Evolutionary conservation across 176 grass and related monocot genomes (phyloP).

Genomic region (Ensete ventricosum): DNA sequence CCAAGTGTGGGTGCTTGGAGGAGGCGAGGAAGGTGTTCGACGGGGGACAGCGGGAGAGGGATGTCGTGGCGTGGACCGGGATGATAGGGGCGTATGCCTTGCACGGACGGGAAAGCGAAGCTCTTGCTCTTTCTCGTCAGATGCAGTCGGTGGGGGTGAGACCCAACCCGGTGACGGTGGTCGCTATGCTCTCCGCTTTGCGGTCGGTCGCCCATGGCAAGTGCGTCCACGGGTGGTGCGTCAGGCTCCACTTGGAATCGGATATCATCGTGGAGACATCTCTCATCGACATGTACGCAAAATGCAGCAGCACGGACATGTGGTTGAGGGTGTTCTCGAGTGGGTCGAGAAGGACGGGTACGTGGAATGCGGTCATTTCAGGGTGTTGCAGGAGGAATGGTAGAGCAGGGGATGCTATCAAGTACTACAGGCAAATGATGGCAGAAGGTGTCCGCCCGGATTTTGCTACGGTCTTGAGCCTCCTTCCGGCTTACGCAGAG

Average conservation of each 20-base stretch:
- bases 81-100: slow-evolving; percentile 41
- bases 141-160: slow-evolving; percentile 29
- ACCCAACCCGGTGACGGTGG: slow-evolving; percentile 67
- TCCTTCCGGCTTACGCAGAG: slow-evolving; percentile 51
- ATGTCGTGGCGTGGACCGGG: slow-evolving; percentile 55
- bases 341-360: slow-evolving; percentile 36
- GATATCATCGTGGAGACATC: slow-evolving; percentile 50
- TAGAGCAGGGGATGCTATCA: slow-evolving; percentile 25
- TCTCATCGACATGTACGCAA: slow-evolving; percentile 40
- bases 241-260: slow-evolving; percentile 32
- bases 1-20: slow-evolving; percentile 44
- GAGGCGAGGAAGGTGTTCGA: slow-evolving; percentile 44
- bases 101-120: slow-evolving; percentile 18
- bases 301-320: slow-evolving; percentile 23
- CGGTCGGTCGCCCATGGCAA: slow-evolving; percentile 28
- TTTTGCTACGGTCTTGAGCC: slow-evolving; percentile 38
- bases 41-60: slow-evolving; percentile 20
- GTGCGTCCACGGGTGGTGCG: slow-evolving; percentile 32
- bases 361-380: slow-evolving; percentile 65
- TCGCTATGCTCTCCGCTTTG: slow-evolving; percentile 43
- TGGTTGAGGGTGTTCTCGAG: slow-evolving; percentile 23
- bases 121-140: slow-evolving; percentile 30
- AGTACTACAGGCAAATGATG: slow-evolving; percentile 44
- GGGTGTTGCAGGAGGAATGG: slow-evolving; percentile 17
- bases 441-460: slow-evolving; percentile 32